Evolutionary conservation across 169 alveolate species (phyloP).

Genomic region (Amoebophrya sp.): DNA sequence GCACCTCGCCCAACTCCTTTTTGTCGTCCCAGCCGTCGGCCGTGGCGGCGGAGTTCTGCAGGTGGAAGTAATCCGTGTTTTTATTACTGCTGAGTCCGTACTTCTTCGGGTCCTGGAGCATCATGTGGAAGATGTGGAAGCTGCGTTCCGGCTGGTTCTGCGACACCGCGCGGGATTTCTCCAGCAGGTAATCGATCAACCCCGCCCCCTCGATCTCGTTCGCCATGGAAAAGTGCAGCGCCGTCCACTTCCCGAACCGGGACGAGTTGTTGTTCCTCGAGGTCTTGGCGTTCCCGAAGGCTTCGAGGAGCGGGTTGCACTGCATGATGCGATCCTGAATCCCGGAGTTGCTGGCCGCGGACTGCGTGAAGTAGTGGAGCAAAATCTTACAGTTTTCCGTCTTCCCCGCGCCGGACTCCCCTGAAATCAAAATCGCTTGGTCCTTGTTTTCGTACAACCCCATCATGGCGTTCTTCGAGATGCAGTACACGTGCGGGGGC

Average conservation of each 20-base stretch:
- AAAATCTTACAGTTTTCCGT: constrained; percentile 73
- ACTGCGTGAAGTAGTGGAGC: constrained; percentile 44
- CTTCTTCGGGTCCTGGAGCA: background rate
- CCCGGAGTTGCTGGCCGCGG: background rate
- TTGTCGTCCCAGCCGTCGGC: constrained; percentile 24
- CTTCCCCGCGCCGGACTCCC: constrained; percentile 86
- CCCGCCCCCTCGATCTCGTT: constrained; percentile 58
- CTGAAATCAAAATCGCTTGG: constrained; percentile 78
- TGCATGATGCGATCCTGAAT: constrained; percentile 48
- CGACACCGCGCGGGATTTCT: constrained; percentile 89
- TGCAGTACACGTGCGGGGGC: constrained; percentile 22
- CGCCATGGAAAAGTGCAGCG: constrained; percentile 59
- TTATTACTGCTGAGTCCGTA: background rate
- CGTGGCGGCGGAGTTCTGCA: background rate
- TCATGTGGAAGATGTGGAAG: constrained; percentile 82
- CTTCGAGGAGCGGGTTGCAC: constrained; percentile 90
- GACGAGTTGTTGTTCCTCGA: constrained; percentile 90
- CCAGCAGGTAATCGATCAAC: constrained; percentile 82
- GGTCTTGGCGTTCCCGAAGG: constrained; percentile 96
- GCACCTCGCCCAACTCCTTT: constrained; percentile 13
- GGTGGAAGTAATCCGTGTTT: background rate
- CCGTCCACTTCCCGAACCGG: constrained; percentile 94
- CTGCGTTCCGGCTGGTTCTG: constrained; percentile 82
- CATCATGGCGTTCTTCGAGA: background rate
- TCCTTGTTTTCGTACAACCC: background rate